Conservation (phyloP, 2,329 filamentous ascomycete genomes). For the Fusarium aywerte region DNA sequence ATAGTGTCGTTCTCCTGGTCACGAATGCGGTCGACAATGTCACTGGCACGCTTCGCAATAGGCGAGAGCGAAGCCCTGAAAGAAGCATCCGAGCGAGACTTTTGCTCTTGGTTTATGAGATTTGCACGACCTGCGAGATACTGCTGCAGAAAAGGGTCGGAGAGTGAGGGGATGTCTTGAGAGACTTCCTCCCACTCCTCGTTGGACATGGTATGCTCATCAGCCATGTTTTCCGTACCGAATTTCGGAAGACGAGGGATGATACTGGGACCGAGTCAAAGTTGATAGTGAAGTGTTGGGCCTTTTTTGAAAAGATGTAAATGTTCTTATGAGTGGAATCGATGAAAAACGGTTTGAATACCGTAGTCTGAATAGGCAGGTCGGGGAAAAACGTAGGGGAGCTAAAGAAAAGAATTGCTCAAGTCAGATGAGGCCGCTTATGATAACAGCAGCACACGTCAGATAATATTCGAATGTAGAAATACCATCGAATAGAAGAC, state of each 20-base stretch:
- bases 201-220: conserved; percentile 55
- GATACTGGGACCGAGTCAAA: background rate
- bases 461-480: background rate
- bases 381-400: conserved; percentile 19
- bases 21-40: conserved; percentile 83
- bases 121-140: conserved; percentile 81
- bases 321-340: background rate
- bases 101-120: conserved; percentile 83
- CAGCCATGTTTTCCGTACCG: conserved; percentile 46
- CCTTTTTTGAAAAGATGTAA: background rate
- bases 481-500: background rate
- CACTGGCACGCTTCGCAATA: conserved; percentile 79
- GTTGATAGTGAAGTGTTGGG: background rate
- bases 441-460: background rate
- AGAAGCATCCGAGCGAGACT: conserved; percentile 76
- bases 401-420: conserved; percentile 13
- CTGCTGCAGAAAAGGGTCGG: conserved; percentile 83
- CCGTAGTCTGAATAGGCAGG: conserved; percentile 39
- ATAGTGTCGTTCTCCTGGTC: conserved; percentile 78
- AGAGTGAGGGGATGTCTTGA: conserved; percentile 64
- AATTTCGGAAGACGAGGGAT: background rate
- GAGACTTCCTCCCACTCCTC: conserved; percentile 69
- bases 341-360: conserved; percentile 16
- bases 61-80: conserved; percentile 82
- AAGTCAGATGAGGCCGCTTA: conserved; percentile 8